Conservation (phyloP, 73 alveolate species). For the Urostyla sp. region DNA sequence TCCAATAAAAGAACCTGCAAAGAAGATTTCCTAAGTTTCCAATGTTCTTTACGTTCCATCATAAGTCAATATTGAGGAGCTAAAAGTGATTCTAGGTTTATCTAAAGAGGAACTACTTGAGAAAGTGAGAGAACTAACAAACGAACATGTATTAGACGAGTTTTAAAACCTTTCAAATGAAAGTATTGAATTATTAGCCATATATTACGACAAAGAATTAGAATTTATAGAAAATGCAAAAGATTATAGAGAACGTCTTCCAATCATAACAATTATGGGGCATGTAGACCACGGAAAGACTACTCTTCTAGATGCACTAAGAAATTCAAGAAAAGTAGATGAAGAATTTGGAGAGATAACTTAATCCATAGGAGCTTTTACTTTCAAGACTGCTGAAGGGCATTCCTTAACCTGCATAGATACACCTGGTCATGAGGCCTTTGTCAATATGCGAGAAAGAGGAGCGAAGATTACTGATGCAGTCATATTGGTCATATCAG, state of each 20-base stretch:
- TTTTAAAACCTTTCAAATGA: constrained; percentile 4
- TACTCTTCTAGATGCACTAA: constrained; percentile 88
- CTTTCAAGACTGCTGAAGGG: constrained; percentile 76
- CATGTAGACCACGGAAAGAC: constrained; percentile 99
- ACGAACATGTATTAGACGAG: constrained; percentile 28
- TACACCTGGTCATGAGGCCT: constrained; percentile 98
- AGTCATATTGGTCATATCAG: constrained; percentile 91
- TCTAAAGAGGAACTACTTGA: constrained; percentile 1
- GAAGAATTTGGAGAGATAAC: constrained; percentile 95
- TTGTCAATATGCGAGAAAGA: constrained; percentile 88
- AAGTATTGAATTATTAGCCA: constrained; percentile 3
- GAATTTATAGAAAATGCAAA: background rate
- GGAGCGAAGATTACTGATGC: constrained; percentile 96
- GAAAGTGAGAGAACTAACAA: background rate
- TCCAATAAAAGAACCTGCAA: too few relatives aligned
- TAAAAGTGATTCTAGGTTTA: too few relatives aligned
- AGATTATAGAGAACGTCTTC: constrained; percentile 65
- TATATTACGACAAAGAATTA: constrained; percentile 34
- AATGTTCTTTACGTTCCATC: too few relatives aligned
- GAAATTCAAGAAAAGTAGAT: constrained; percentile 83
- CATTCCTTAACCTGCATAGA: constrained; percentile 88
- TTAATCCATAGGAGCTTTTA: constrained; percentile 93
- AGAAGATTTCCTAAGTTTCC: too few relatives aligned
- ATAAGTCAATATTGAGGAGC: too few relatives aligned
- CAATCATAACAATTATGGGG: constrained; percentile 95